These are phyloP conservation scores for Crithidia fasciculata DNA, from an alignment of 208 protist species.

Conservation along the genomic window DNA sequence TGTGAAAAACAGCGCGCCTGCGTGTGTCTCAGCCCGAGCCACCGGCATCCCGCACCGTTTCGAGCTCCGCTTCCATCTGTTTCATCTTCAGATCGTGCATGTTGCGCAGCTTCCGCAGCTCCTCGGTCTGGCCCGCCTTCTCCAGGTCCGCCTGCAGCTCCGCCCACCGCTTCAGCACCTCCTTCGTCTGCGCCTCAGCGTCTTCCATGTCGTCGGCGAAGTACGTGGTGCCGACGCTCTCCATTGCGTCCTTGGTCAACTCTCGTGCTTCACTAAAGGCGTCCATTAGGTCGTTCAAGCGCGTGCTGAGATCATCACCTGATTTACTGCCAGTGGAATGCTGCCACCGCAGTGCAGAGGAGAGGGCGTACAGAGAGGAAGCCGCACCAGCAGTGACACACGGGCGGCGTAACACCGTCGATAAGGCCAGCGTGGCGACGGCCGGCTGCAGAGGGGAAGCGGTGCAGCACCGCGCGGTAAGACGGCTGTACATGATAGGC, in stretches of 20 bases:
- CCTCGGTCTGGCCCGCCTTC: constrained; percentile 26
- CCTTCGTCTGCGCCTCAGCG: constrained; percentile 50
- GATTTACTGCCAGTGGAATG: not conserved
- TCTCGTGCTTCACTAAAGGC: constrained; percentile 67
- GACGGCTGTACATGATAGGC: not conserved
- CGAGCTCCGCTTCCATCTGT: constrained; percentile 70
- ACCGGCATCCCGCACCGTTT: constrained; percentile 36
- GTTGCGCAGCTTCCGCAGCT: constrained; percentile 42
- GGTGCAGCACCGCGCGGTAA: not conserved
- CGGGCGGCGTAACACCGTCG: not conserved
- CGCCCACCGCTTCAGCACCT: constrained; percentile 60
- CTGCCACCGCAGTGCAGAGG: not conserved
- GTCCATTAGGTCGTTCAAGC: constrained; percentile 65
- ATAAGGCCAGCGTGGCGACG: not conserved
- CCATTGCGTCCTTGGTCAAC: constrained; percentile 67
- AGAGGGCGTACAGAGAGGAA: not conserved
- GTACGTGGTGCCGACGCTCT: constrained; percentile 74
- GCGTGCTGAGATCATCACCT: constrained; percentile 24
- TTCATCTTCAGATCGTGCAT: constrained; percentile 77
- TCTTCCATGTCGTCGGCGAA: constrained; percentile 77
- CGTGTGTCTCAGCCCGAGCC: constrained; percentile 11
- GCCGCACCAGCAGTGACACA: not conserved
- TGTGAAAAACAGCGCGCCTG: not conserved
- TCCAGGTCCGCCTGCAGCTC: constrained; percentile 40
- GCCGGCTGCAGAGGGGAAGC: not conserved